Evolutionary conservation across 1,139 yeast genomes (phyloP).

Genomic region (Debaryomyces udenii): DNA sequence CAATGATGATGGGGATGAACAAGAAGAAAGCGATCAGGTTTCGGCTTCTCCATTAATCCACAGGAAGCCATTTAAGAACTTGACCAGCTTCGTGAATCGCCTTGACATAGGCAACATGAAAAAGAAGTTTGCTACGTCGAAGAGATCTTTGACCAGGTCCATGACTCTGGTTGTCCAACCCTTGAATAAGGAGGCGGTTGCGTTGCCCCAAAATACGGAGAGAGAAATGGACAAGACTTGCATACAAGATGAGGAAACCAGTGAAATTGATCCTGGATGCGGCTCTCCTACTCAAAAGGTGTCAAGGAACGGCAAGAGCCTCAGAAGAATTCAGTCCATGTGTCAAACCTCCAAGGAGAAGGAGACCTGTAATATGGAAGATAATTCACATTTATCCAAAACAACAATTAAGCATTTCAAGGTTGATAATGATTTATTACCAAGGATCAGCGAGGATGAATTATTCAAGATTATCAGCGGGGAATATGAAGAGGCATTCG

Average conservation of each 20-base stretch:
- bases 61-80: slow-evolving; percentile 30
- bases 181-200: slow-evolving; percentile 7
- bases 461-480: slow-evolving; percentile 67
- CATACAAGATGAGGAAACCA: slow-evolving; percentile 13
- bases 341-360: slow-evolving; percentile 50
- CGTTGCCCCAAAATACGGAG: background rate
- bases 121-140: slow-evolving; percentile 24
- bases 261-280: slow-evolving; percentile 1
- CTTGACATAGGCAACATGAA: slow-evolving; percentile 26
- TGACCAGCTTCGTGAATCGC: slow-evolving; percentile 31
- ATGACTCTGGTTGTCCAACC: slow-evolving; percentile 25
- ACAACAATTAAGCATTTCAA: slow-evolving; percentile 50
- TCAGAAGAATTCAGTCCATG: slow-evolving; percentile 70
- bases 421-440: slow-evolving; percentile 66
- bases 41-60: slow-evolving; percentile 23
- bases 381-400: slow-evolving; percentile 43
- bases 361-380: slow-evolving; percentile 30
- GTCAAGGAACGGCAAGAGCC: slow-evolving; percentile 20
- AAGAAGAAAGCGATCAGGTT: slow-evolving; percentile 15
- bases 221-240: slow-evolving; percentile 7
- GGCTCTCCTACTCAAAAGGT: slow-evolving; percentile 12
- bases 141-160: slow-evolving; percentile 23
- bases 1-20: slow-evolving; percentile 3
- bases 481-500: slow-evolving; percentile 54
- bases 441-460: slow-evolving; percentile 70